phyloP scores from a whole-genome alignment of 257 asterid species.

The Anisodus tanguticus region DNA sequence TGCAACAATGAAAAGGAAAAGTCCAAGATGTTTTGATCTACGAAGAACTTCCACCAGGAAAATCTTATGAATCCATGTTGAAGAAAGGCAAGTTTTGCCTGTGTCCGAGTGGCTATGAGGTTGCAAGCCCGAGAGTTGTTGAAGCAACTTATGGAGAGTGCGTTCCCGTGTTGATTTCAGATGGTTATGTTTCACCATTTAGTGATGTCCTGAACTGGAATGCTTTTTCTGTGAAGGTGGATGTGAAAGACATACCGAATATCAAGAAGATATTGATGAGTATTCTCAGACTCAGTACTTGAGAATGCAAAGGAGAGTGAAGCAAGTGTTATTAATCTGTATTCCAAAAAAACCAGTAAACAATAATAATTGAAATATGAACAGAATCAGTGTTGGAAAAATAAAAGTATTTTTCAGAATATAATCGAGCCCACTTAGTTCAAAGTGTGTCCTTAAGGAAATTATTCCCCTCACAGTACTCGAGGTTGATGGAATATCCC shows the following conservation, averaged over 20 bases:
- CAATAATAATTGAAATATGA: too few species aligned
- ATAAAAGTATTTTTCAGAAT: too few species aligned
- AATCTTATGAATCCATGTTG: slow-evolving; percentile 44
- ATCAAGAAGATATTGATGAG: slow-evolving; percentile 37
- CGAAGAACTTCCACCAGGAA: slow-evolving; percentile 38
- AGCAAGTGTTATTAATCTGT: too few species aligned
- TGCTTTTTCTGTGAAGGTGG: slow-evolving; percentile 22
- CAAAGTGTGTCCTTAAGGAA: too few species aligned
- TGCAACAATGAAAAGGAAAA: slow-evolving; percentile 66
- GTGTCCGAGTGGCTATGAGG: slow-evolving; percentile 57
- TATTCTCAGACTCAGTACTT: slow-evolving; percentile 28
- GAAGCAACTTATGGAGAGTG: slow-evolving; percentile 56
- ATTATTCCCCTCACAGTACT: too few species aligned
- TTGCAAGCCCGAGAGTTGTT: slow-evolving; percentile 53
- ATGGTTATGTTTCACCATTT: slow-evolving; percentile 42
- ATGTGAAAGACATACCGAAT: slow-evolving; percentile 28
- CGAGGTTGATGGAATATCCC: too few species aligned
- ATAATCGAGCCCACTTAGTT: too few species aligned
- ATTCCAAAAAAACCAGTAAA: too few species aligned
- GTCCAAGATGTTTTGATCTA: slow-evolving; percentile 44
- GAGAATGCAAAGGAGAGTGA: slow-evolving; percentile 37
- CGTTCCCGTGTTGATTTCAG: slow-evolving; percentile 50
- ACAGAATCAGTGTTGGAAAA: too few species aligned
- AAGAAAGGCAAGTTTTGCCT: slow-evolving; percentile 43
- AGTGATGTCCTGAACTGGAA: slow-evolving; percentile 30